Percentiles rank a stretch among this genome's conserved stretches.
These are phyloP conservation scores for Flaveria ramosissima DNA, from an alignment of 129 eudicot genomes.

Conservation along the genomic window DNA sequence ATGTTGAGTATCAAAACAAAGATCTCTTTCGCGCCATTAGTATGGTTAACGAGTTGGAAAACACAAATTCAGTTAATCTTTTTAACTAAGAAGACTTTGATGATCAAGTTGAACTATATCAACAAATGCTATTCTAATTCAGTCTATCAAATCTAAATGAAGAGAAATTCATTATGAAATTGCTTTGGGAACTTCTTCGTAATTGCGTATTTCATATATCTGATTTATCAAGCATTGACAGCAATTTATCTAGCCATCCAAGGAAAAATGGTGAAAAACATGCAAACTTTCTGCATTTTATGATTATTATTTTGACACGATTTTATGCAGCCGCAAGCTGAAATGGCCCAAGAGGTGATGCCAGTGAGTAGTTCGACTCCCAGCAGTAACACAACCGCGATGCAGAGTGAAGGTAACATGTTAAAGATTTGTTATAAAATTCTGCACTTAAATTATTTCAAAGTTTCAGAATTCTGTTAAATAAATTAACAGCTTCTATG, in stretches of 20 bases:
- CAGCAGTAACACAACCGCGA: constrained; percentile 19
- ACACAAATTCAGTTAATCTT: not conserved
- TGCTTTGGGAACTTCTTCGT: too few species aligned
- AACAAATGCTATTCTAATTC: not conserved
- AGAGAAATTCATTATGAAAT: too few species aligned
- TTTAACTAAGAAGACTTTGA: not conserved
- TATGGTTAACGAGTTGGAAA: not conserved
- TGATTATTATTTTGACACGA: not conserved
- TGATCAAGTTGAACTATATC: constrained; percentile 18
- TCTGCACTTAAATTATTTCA: not conserved
- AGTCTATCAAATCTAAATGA: not conserved
- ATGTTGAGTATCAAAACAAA: not conserved
- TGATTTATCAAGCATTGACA: too few species aligned
- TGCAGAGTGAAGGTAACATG: constrained; percentile 19
- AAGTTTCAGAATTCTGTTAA: not conserved
- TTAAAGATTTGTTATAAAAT: not conserved
- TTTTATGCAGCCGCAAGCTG: constrained; percentile 23
- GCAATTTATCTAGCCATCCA: too few species aligned
- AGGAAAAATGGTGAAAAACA: too few species aligned
- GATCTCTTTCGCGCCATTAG: not conserved
- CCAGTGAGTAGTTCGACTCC: constrained; percentile 1
- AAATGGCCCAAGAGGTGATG: not conserved
- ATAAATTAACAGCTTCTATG: not conserved
- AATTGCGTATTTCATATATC: too few species aligned
- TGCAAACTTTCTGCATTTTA: not conserved